Base-by-base conservation (phyloP, 768 basidiomycete species). In the Suillus hirtellus region DNA sequence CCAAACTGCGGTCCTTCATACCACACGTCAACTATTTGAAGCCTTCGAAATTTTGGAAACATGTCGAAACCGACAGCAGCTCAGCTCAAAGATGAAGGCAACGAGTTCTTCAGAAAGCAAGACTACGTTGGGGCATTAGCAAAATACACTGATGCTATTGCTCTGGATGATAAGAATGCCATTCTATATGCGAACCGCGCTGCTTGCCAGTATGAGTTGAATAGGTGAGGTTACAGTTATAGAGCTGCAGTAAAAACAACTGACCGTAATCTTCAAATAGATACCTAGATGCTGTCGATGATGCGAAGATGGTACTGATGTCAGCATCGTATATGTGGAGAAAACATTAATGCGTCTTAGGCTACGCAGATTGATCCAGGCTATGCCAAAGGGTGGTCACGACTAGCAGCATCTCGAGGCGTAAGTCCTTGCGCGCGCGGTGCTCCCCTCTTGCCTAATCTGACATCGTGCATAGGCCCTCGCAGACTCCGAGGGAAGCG, bases 121-220 rank as follows among this genome's bases (percentile, higher is more conserved):
- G 65, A 78, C 24, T 79, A 76, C 64, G 59, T 63, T 21, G 73
- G 67, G 14, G 81, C 81, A 4, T 73, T 76, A 53, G 52, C 69
- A 12, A 81, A 80, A 60, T 83, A 81, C 65, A 71, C 77, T 1
- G 73, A 78, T 59, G 82, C 81, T 15, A 80, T 83, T 66, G 70
- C 72, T 53, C 68, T 73, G 59, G 75, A 78, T 50, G 73, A 73
- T 11, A 68, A 69, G 19, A 80, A 80, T 66, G 77, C 80, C 1
- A 67, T 83, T 10, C 69, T 82, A n/a, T 80, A 77, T 65, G 75
- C 78, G 21, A 83, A 83, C 67, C 78, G 82, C 19, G 79, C 82
- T 7, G 82, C 80, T 17, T 75, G 75, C 60, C 69, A 69, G 44
- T 63, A 79, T 43, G 69, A 68, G 0, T 65, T 81, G 70, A 76